These are phyloP conservation scores for Penicillium sp. DNA, from an alignment of 2,329 filamentous ascomycete genomes.

Conservation along the genomic window DNA sequence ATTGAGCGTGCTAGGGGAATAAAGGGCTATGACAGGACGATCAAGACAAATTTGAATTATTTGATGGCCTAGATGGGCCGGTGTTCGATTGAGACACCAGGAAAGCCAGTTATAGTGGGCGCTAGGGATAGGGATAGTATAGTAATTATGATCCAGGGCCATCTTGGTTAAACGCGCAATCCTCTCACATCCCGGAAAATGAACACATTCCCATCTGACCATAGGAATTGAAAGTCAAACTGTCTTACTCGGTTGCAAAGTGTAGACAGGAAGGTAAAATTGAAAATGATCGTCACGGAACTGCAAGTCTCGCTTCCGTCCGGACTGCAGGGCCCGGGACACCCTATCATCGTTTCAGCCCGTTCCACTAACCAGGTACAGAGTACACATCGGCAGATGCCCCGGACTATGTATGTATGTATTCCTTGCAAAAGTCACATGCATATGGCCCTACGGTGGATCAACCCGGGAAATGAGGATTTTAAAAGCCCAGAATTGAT, in stretches of 20 bases:
- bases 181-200: background rate
- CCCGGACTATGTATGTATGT: background rate
- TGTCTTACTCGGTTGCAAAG: background rate
- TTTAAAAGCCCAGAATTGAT: background rate
- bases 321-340: slow-evolving; percentile 11
- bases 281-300: slow-evolving; percentile 19
- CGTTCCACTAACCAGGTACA: slow-evolving; percentile 1
- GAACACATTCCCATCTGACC: background rate
- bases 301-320: slow-evolving; percentile 21
- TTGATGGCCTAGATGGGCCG: background rate
- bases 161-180: background rate
- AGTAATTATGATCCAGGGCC: background rate
- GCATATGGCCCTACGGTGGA: background rate
- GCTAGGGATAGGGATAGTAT: background rate
- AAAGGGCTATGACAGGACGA: background rate
- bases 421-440: slow-evolving; percentile 3
- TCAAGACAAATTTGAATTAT: background rate
- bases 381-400: background rate
- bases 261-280: background rate
- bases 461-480: background rate
- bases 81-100: background rate
- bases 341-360: slow-evolving; percentile 7
- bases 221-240: background rate
- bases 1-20: background rate
- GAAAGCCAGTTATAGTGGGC: background rate